A percentile compares a stretch with the other conserved stretches of the same genome.
Evolutionary conservation across 208 protist genomes (phyloP).

Genomic region (Trichomonas vaginalis): DNA sequence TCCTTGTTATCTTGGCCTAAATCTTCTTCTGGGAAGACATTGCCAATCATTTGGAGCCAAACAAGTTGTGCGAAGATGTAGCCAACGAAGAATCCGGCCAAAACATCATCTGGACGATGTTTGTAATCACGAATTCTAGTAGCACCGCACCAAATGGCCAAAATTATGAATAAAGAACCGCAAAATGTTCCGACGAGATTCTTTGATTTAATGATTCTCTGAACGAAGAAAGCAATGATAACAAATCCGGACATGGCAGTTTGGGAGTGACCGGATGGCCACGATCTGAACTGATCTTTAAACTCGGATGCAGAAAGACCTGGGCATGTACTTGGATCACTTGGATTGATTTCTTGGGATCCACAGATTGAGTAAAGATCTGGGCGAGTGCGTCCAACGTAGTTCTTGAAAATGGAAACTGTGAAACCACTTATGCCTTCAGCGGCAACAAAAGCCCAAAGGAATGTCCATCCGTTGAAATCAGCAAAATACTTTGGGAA

Average conservation of each 20-base stretch:
- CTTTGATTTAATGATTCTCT: not conserved
- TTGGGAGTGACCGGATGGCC: not conserved
- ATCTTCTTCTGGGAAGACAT: not conserved
- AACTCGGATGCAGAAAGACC: not conserved
- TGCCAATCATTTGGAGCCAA: not conserved
- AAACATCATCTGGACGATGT: slow-evolving; percentile 6
- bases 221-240: not conserved
- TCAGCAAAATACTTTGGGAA: not conserved
- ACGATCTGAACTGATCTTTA: not conserved
- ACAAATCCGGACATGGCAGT: not conserved
- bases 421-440: not conserved
- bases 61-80: not conserved
- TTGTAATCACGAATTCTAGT: not conserved
- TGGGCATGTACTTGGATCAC: not conserved
- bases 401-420: not conserved
- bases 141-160: not conserved
- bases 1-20: no score
- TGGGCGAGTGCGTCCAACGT: not conserved
- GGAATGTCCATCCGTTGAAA: not conserved
- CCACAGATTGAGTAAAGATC: not conserved
- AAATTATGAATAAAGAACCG: not conserved
- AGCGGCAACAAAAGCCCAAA: not conserved
- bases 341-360: no score
- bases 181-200: not conserved
- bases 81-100: not conserved